Evolutionary conservation across 2,329 filamentous ascomycete genomes (phyloP).

Genomic region (Botrytis galanthina): DNA sequence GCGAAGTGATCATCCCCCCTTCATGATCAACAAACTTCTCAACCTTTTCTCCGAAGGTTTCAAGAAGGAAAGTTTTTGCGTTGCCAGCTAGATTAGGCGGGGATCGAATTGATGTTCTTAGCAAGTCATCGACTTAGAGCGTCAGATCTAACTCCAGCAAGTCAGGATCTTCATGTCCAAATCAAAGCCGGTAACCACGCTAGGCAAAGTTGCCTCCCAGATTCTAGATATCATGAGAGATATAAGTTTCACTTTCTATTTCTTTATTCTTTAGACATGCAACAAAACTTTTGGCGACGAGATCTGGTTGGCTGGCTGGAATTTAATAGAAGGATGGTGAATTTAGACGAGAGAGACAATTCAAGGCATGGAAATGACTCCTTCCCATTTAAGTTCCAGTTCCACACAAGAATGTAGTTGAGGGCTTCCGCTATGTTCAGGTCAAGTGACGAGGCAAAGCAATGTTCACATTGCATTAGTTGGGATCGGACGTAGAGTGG

Average conservation of each 20-base stretch:
- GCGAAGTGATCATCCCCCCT: background rate
- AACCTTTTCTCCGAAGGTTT: background rate
- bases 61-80: background rate
- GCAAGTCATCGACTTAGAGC: background rate
- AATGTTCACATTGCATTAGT: background rate
- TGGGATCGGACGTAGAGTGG: background rate
- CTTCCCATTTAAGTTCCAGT: background rate
- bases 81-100: background rate
- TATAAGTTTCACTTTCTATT: background rate
- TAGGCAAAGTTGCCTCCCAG: background rate
- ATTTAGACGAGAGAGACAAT: background rate
- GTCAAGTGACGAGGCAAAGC: background rate
- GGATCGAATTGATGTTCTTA: background rate
- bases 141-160: background rate
- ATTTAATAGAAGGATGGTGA: background rate
- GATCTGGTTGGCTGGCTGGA: background rate
- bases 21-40: background rate
- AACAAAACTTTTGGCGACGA: background rate
- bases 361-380: background rate
- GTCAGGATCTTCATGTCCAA: background rate
- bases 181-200: background rate
- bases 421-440: background rate
- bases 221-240: no score
- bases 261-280: background rate
- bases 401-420: background rate